Evolutionary conservation across 2,329 filamentous ascomycete species (phyloP).

Genomic region (Pseudogymnoascus sp.): DNA sequence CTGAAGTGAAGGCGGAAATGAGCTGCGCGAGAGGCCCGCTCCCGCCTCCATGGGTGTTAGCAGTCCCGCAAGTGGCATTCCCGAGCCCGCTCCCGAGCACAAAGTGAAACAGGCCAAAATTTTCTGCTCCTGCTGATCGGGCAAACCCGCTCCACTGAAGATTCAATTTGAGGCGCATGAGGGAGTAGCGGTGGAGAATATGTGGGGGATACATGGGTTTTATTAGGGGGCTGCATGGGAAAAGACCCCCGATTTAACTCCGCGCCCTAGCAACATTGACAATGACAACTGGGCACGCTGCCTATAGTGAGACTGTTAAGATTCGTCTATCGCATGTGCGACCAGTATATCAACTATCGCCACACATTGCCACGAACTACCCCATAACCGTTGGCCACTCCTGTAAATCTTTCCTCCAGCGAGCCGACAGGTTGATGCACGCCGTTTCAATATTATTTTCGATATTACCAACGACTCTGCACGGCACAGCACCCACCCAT

Average conservation of each 20-base stretch:
- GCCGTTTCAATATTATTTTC: neutral
- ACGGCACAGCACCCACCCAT: neutral
- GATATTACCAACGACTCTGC: neutral
- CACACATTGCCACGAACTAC: neutral
- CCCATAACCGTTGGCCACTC: neutral
- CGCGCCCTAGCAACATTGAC: neutral
- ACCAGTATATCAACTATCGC: neutral
- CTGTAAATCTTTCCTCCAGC: neutral
- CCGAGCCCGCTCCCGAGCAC: neutral
- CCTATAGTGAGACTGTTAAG: neutral
- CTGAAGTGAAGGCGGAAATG: neutral
- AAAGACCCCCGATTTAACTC: neutral
- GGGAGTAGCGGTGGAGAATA: neutral
- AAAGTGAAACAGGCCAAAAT: neutral
- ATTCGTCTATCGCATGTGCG: neutral
- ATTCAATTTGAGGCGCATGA: neutral
- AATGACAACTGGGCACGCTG: neutral
- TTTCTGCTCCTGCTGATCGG: neutral
- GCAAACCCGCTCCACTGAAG: neutral
- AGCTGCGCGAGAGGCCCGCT: neutral
- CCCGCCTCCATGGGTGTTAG: neutral
- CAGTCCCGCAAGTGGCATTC: neutral
- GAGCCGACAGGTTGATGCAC: neutral
- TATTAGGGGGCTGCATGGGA: neutral
- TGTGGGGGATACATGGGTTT: neutral